A percentile compares a stretch with the other conserved stretches of the same genome.
These are phyloP conservation scores for Speleostelium caveatum DNA, from an alignment of 78 protist species.

Conservation along the genomic window DNA sequence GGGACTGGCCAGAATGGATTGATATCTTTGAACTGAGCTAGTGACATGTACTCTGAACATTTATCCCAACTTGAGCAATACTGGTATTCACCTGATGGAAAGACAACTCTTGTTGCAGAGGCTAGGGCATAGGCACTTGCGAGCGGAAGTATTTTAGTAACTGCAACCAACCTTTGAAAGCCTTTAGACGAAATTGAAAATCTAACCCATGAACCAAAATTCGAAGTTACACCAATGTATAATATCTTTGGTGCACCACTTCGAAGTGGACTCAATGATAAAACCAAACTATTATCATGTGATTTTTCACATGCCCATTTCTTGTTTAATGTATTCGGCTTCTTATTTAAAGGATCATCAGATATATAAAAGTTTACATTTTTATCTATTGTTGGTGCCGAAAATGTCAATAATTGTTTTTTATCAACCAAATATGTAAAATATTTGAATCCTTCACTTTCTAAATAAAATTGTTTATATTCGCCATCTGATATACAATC, in stretches of 20 bases:
- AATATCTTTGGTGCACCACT: conserved; percentile 42
- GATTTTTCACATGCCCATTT: too few species aligned
- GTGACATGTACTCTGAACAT: too few species aligned
- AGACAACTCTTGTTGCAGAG: conserved; percentile 27
- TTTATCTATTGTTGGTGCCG: conserved; percentile 25
- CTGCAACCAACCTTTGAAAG: neutral
- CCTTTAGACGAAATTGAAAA: conserved; percentile 12
- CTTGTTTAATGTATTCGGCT: conserved; percentile 27
- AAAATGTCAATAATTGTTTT: too few species aligned
- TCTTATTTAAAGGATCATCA: conserved; percentile 4
- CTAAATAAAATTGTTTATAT: too few species aligned
- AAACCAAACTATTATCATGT: conserved; percentile 42
- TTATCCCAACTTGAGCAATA: conserved; percentile 13
- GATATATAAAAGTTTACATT: conserved; percentile 52
- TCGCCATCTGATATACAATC: too few species aligned
- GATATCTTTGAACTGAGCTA: neutral
- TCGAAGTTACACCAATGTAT: conserved; percentile 35
- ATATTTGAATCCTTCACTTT: too few species aligned
- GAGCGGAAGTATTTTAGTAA: neutral
- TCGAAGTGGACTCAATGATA: conserved; percentile 27
- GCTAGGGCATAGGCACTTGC: conserved; percentile 36
- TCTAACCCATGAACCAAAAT: conserved; percentile 21
- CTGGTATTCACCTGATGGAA: conserved; percentile 3
- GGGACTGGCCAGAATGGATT: conserved; percentile 74
- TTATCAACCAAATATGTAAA: too few species aligned